A percentile compares a stretch with the other conserved stretches of the same genome.
Evolutionary conservation across 768 basidiomycete species (phyloP).

Genomic region (Podaxis sp.): DNA sequence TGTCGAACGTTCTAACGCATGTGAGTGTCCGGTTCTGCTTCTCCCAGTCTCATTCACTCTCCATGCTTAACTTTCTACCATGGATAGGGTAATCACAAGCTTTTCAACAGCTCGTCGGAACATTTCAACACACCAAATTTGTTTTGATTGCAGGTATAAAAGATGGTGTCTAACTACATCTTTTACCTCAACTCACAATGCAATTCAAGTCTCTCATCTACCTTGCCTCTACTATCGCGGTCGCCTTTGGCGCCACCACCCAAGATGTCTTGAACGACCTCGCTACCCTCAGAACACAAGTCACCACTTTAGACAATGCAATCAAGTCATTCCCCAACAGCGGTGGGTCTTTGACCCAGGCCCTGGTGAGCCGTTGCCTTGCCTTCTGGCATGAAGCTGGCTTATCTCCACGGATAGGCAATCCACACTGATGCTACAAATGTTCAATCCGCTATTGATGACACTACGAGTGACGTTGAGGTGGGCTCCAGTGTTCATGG

Average conservation of each 20-base stretch:
- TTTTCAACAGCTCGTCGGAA: neutral
- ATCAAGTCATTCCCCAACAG: slow-evolving; percentile 31
- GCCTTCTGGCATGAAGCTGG: neutral
- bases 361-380: slow-evolving; percentile 23
- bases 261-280: slow-evolving; percentile 32
- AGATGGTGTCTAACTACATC: neutral
- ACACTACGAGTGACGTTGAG: slow-evolving; percentile 27
- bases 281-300: slow-evolving; percentile 23
- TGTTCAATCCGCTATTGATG: slow-evolving; percentile 23
- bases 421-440: slow-evolving; percentile 26
- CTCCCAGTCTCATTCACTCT: neutral
- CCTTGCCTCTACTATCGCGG: slow-evolving; percentile 25
- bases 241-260: slow-evolving; percentile 25
- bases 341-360: slow-evolving; percentile 23
- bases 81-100: neutral
- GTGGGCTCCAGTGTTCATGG: slow-evolving; percentile 15
- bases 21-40: neutral
- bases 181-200: slow-evolving; percentile 18
- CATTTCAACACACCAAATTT: neutral
- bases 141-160: neutral
- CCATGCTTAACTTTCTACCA: neutral
- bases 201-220: slow-evolving; percentile 28
- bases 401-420: slow-evolving; percentile 14
- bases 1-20: neutral
- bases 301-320: slow-evolving; percentile 28